phyloP scores from a whole-genome alignment of 225 moss, liverwort and hornwort species.

The Pseudisothecium myosuroides region DNA sequence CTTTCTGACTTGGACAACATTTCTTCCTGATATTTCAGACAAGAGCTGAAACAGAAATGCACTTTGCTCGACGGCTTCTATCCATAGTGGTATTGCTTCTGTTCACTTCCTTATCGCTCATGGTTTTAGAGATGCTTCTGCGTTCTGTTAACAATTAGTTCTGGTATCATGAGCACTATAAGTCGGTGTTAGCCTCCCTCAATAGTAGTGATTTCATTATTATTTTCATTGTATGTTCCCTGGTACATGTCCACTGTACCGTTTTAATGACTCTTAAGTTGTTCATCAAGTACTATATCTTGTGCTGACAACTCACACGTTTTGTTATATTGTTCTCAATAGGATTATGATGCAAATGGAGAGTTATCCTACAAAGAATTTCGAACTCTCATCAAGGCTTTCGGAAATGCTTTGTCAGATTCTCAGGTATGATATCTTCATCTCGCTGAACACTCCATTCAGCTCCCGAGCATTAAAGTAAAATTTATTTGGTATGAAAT shows the following conservation, averaged over 20 bases:
- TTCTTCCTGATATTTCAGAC: slow-evolving; percentile 34
- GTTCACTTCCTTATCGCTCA: not conserved
- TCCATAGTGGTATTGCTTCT: slow-evolving; percentile 62
- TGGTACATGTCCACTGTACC: no score
- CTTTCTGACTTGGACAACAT: not conserved
- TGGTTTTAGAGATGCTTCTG: not conserved
- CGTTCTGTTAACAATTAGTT: not conserved
- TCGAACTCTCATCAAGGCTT: slow-evolving; percentile 69
- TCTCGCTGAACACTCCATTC: not conserved
- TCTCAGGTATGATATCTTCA: slow-evolving; percentile 28
- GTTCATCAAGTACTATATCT: not conserved
- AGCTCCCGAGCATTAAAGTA: not conserved
- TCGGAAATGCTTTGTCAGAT: slow-evolving; percentile 70
- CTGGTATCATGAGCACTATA: not conserved
- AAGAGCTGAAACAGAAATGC: slow-evolving; percentile 70
- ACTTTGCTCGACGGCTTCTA: slow-evolving; percentile 79
- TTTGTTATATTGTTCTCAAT: not conserved
- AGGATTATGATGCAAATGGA: slow-evolving; percentile 88
- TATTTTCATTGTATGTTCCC: not conserved
- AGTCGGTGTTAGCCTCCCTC: not conserved
- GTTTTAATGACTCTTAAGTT: not conserved
- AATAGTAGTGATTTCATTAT: not conserved
- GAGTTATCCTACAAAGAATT: slow-evolving; percentile 65
- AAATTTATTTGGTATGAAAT: not conserved
- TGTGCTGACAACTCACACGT: not conserved